phyloP scores from a whole-genome alignment of 805 yeast genomes.

The Yarrowia alimentaria region DNA sequence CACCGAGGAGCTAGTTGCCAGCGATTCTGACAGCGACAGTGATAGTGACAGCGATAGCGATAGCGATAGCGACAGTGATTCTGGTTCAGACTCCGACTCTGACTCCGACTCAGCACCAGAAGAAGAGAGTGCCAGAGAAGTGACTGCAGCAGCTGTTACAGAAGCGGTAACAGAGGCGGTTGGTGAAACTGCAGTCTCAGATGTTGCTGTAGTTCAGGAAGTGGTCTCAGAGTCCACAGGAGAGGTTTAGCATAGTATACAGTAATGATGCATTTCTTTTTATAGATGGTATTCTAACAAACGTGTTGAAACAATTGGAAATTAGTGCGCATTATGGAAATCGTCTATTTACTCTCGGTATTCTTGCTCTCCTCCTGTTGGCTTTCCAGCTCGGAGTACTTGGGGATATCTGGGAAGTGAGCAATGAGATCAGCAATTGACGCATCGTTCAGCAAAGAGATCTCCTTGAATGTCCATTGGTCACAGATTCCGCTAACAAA shows the following conservation, averaged over 20 bases:
- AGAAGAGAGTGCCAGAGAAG: conserved; percentile 7
- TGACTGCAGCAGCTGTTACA: not conserved
- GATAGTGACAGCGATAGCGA: conserved; percentile 18
- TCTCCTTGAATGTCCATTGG: conserved; percentile 53
- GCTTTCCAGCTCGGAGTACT: conserved; percentile 12
- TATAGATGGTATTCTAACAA: too few species aligned
- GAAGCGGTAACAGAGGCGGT: not conserved
- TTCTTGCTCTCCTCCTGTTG: not conserved
- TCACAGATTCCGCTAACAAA: conserved; percentile 71
- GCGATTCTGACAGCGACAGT: conserved; percentile 28
- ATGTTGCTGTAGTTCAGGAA: too few species aligned
- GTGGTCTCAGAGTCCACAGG: too few species aligned
- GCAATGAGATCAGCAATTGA: conserved; percentile 44
- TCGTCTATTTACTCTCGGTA: too few species aligned
- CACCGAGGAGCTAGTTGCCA: conserved; percentile 30
- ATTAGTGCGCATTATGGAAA: too few species aligned
- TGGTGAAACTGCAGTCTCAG: not conserved
- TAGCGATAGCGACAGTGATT: conserved; percentile 27
- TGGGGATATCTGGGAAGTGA: conserved; percentile 30
- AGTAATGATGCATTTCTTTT: too few species aligned
- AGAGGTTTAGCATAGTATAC: too few species aligned
- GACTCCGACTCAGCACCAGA: conserved; percentile 19
- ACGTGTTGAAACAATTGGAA: too few species aligned
- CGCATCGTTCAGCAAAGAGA: conserved; percentile 47
- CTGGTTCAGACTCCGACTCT: not conserved